These are phyloP conservation scores for Ogataea trehalophila DNA, from an alignment of 805 yeast genomes.

Conservation along the genomic window DNA sequence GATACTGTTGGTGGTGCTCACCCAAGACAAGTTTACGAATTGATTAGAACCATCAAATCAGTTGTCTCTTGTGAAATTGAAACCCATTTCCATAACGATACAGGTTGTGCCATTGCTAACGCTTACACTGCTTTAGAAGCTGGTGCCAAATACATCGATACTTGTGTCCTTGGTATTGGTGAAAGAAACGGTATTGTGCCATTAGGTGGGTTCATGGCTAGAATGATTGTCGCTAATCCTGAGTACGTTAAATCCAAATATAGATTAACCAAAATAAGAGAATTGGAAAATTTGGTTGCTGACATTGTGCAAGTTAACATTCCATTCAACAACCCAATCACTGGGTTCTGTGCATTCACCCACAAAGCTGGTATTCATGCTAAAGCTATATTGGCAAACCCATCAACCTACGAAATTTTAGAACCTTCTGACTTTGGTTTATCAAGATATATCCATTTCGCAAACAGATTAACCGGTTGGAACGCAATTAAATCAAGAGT, in stretches of 20 bases:
- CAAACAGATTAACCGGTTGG: constrained; percentile 60
- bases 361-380: constrained; percentile 65
- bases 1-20: constrained; percentile 63
- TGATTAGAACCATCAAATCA: constrained; percentile 52
- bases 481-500: constrained; percentile 58
- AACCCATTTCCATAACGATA: constrained; percentile 59
- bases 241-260: constrained; percentile 55
- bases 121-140: constrained; percentile 62
- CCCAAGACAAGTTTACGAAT: constrained; percentile 58
- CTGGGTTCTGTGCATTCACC: constrained; percentile 62
- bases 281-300: constrained; percentile 53
- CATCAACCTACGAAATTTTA: constrained; percentile 57
- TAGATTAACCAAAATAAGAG: constrained; percentile 51
- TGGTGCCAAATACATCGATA: constrained; percentile 56
- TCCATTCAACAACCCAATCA: constrained; percentile 59
- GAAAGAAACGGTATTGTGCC: constrained; percentile 63
- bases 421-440: constrained; percentile 56
- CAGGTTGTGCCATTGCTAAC: constrained; percentile 61
- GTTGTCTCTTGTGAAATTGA: constrained; percentile 57
- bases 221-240: constrained; percentile 59
- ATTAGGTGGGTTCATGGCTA: constrained; percentile 56
- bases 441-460: constrained; percentile 57
- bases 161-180: constrained; percentile 57
- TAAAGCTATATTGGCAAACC: constrained; percentile 57
- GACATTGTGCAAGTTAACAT: constrained; percentile 55